Evolutionary conservation across 2,329 filamentous ascomycete genomes (phyloP), one percentile per base, ranked within the genome.

Genomic region (Colletotrichum lupini): DNA sequence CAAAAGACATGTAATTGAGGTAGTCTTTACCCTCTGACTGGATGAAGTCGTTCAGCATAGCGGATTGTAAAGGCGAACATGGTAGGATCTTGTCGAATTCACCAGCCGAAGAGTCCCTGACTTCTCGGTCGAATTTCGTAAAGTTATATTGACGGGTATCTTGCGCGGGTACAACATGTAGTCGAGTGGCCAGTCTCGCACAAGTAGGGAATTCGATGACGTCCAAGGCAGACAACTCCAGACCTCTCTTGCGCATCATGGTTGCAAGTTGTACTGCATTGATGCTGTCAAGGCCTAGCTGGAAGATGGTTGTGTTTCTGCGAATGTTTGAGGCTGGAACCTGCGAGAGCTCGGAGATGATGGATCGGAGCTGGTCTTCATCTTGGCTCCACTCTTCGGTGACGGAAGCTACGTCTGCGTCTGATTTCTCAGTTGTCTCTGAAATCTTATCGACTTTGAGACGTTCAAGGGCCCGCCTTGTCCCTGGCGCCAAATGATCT

Each of bases 221-320:
- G 80, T 97, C 94, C 1, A 91, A 89, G 0, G 93, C 91, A 1
- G 91, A 90, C 0, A 95, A 82, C 1, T 80, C 78, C 52, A 91
- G 84, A 0, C 91, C 91, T 22, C 87, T 78, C 52, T 86, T 88
- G 22, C 92, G 90, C 19, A 98, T 84, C 30, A 87, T 83, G 1
- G 90, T 87, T 0, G 95, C 94, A 11, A 98, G 86, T 78, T 98
- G 95, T 5, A 92, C 88, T 0, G 95, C 94, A 73, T 93, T 95
- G 78, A 98, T 97, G 79, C 95, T 98, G 81, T 98, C 95, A 4
- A 98, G 85, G 0, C 96, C 96, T n/a, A 98, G 89, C 71, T 93
- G 91, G 77, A 96, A 97, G 61, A 98, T 94, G 0, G 94, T 95
- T 0, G 91, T 94, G 11, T 88, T 79, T 14, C 86, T 87, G 4